Base-by-base conservation (phyloP, 108 stramenopile genomes). In the Poteriospumella lacustris region DNA sequence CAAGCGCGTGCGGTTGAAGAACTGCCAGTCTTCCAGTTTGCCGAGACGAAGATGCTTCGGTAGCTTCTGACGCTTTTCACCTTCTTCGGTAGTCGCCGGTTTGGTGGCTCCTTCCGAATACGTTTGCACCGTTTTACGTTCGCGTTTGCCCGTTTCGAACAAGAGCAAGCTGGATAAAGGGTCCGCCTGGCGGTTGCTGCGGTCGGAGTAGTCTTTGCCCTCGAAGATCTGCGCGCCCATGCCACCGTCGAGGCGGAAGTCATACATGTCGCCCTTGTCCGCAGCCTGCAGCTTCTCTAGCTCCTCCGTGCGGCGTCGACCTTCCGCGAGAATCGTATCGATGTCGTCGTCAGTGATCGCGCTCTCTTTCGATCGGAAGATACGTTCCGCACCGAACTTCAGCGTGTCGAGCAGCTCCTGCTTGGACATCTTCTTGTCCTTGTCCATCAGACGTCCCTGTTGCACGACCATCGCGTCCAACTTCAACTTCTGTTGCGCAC, bases 21-120 rank as follows among this genome's bases (percentile, higher is more conserved):
- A 94, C 80, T 95, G 95, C 92, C 93, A 96, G 75, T 97, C 96
- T 76, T 96, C 95, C 89, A 96, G 89, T 69, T 92, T 70, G 2
- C 93, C 93, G 26, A 97, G 86, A 40, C 96, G 86, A 77, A 95
- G 59, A 62, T 89, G 87, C 78, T 90, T 91, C 3, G 96, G 96
- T n/a, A 97, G 83, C 56, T 85, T 87, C 44, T 91, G 24, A 31
- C 39, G 26, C 80, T 43, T 86, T 85, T 78, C 60, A 52, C 90
- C 89, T 77, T 88, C 89, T 2, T 44, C 59, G 33, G 19, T 44
- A 40, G 73, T 85, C 90, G 59, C 29, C 3, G 58, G 24, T 26
- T 52, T 42, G 29, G 12, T 15, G 15, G 38, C 42, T 33, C 12
- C 15, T 40, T 82, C 82, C 68, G 60, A 24, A 1, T 52, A 3